These are phyloP conservation scores for Albifimbria verrucaria DNA, from an alignment of 2,329 filamentous ascomycete genomes.

Conservation along the genomic window DNA sequence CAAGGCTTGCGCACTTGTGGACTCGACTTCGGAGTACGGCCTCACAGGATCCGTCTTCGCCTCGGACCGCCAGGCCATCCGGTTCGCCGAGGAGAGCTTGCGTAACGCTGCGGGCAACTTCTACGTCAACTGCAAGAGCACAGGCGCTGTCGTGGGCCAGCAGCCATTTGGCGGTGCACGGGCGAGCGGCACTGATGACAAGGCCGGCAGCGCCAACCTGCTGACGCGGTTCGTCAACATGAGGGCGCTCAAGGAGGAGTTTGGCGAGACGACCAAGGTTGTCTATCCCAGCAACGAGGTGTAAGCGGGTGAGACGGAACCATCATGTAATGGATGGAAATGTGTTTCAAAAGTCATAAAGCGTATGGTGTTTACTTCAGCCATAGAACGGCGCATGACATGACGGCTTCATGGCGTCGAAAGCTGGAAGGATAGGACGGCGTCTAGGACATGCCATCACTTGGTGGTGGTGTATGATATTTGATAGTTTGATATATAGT, in stretches of 20 bases:
- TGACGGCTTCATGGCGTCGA: no score
- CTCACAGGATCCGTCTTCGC: constrained; percentile 77
- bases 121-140: constrained; percentile 83
- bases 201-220: constrained; percentile 64
- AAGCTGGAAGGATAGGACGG: no score
- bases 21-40: constrained; percentile 71
- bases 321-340: neutral
- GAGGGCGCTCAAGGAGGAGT: constrained; percentile 74
- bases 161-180: constrained; percentile 69
- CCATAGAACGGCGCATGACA: no score
- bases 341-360: no score
- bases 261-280: constrained; percentile 59
- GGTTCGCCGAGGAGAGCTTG: constrained; percentile 67
- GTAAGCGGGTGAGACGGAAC: constrained; percentile 22
- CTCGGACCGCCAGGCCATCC: constrained; percentile 61
- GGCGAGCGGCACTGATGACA: constrained; percentile 70
- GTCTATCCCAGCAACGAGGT: constrained; percentile 70
- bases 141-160: constrained; percentile 69
- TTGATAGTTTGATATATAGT: no score
- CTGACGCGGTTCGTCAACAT: constrained; percentile 64
- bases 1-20: constrained; percentile 60
- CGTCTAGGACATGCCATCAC: no score
- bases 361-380: no score
- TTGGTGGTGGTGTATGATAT: no score
- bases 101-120: constrained; percentile 77